These are phyloP conservation scores for Staphylotrichum longicolle DNA, from an alignment of 495 filamentous ascomycete species.

Conservation along the genomic window DNA sequence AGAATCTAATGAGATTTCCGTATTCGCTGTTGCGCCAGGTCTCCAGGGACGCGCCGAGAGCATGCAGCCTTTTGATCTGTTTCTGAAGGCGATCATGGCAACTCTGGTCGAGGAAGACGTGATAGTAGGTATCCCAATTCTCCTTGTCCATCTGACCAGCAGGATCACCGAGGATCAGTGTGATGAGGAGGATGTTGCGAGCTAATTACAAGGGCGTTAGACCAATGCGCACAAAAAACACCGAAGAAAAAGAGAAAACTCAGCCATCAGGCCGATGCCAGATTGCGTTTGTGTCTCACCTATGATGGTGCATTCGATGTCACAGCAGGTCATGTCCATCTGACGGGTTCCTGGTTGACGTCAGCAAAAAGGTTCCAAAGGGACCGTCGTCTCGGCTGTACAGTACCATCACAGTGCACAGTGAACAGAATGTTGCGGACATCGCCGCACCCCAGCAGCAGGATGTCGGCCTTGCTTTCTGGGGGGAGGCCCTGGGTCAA, in stretches of 20 bases:
- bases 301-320: constrained; percentile 28
- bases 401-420: constrained; percentile 21
- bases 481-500: constrained; percentile 33
- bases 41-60: constrained; percentile 20
- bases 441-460: constrained; percentile 38
- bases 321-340: constrained; percentile 36
- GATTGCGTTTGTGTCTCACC: constrained; percentile 17
- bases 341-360: constrained; percentile 19
- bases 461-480: constrained; percentile 27
- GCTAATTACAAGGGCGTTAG: constrained; percentile 19
- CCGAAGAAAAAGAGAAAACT: no score
- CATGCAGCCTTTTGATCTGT: constrained; percentile 27
- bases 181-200: constrained; percentile 33
- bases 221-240: background rate
- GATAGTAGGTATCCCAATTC: constrained; percentile 32
- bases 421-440: constrained; percentile 37
- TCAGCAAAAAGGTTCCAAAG: background rate
- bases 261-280: no score
- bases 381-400: background rate
- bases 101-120: constrained; percentile 23
- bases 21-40: constrained; percentile 29
- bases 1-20: constrained; percentile 30
- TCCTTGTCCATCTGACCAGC: constrained; percentile 6
- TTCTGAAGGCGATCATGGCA: constrained; percentile 21
- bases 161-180: constrained; percentile 27